These are phyloP conservation scores for Cucumis melo DNA, from an alignment of 306 rosid genomes.

Conservation along the genomic window DNA sequence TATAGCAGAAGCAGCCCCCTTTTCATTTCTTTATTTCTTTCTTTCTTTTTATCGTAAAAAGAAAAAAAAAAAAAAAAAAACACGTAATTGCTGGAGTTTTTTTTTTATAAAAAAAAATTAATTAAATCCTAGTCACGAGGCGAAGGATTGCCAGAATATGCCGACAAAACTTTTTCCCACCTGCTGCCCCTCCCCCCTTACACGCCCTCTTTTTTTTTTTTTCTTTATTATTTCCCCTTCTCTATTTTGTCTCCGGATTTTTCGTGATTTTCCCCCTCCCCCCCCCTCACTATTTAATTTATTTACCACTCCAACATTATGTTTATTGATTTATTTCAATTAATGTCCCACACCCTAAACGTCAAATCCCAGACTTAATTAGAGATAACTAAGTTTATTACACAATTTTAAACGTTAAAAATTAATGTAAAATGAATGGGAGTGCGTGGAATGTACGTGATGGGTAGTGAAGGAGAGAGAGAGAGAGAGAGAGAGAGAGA, in stretches of 20 bases:
- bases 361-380: no score
- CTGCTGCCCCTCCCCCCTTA: background rate
- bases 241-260: background rate
- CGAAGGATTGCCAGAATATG: background rate
- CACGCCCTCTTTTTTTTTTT: background rate
- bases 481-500: background rate
- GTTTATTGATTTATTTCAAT: background rate
- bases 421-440: background rate
- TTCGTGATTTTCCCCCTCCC: background rate
- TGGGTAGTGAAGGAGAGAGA: background rate
- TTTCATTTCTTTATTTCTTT: no score
- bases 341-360: background rate
- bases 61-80: background rate
- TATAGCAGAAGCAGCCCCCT: background rate
- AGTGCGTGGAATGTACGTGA: background rate
- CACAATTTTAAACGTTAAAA: no score
- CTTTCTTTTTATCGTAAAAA: background rate
- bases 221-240: background rate
- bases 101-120: background rate
- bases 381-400: no score
- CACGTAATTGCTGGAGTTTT: background rate
- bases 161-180: background rate
- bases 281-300: background rate
- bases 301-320: no score
- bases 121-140: constrained; percentile 1